These are phyloP conservation scores for Paramecium pentaurelia DNA, from an alignment of 73 alveolate species.

Conservation along the genomic window DNA sequence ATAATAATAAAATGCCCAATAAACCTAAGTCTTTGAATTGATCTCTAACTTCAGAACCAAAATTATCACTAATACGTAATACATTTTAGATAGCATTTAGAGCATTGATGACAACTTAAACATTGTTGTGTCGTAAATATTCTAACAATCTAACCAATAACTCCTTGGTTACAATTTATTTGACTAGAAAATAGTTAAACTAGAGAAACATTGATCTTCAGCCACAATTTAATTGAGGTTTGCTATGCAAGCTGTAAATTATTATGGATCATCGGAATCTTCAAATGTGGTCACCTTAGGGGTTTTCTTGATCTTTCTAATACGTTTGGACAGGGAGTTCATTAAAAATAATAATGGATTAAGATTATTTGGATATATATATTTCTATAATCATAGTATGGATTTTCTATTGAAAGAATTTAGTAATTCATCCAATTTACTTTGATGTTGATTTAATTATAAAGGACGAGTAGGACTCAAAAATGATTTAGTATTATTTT, in stretches of 20 bases:
- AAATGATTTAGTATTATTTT: neutral
- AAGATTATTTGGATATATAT: neutral
- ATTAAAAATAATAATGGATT: neutral
- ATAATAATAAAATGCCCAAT: neutral
- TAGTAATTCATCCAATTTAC: constrained; percentile 10
- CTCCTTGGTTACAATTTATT: neutral
- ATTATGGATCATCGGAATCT: neutral
- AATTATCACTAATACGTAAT: neutral
- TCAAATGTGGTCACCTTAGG: neutral
- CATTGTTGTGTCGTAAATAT: neutral
- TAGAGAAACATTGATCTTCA: neutral
- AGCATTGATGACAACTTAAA: neutral
- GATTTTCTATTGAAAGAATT: constrained; percentile 12
- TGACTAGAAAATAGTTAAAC: neutral
- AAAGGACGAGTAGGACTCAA: neutral
- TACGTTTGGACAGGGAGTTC: constrained; percentile 7
- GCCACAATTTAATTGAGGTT: neutral
- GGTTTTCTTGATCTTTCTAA: neutral
- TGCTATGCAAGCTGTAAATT: neutral
- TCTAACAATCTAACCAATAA: neutral
- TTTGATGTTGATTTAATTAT: neutral
- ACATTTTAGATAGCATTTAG: constrained; percentile 13
- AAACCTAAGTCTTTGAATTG: neutral
- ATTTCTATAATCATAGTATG: neutral
- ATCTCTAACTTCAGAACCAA: neutral